Conservation (phyloP, 1,284 basidiomycete species). For the Moesziomyces antarcticus region DNA sequence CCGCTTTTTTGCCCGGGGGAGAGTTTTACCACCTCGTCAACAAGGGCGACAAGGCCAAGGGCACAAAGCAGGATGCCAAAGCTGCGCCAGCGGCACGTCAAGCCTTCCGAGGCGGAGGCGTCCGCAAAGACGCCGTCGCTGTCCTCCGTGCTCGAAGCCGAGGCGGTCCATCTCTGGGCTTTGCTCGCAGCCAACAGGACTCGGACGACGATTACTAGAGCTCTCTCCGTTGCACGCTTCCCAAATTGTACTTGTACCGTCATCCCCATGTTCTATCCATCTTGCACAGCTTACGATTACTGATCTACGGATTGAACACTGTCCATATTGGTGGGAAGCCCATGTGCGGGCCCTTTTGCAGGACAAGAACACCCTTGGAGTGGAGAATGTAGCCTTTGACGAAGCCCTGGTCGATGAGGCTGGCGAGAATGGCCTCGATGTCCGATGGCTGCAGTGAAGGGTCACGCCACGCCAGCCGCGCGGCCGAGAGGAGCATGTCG, state of each 20-base stretch:
- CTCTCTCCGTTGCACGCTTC: neutral
- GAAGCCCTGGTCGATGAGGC: constrained; percentile 69
- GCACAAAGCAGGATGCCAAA: constrained; percentile 14
- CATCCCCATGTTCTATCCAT: neutral
- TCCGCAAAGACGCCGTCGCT: constrained; percentile 38
- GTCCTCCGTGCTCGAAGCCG: constrained; percentile 36
- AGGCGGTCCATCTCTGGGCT: constrained; percentile 39
- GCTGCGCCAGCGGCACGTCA: constrained; percentile 20
- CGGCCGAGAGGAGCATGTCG: constrained; percentile 56
- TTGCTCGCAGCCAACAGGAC: constrained; percentile 38
- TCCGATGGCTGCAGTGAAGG: constrained; percentile 65
- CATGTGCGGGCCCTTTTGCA: constrained; percentile 66
- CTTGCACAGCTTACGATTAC: neutral
- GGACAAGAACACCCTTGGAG: constrained; percentile 65
- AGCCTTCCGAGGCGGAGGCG: constrained; percentile 36
- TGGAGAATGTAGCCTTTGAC: constrained; percentile 69
- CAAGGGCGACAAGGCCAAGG: constrained; percentile 30
- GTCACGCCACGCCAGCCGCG: constrained; percentile 66
- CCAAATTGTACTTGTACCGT: constrained; percentile 26
- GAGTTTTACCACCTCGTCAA: constrained; percentile 50
- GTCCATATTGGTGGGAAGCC: constrained; percentile 66
- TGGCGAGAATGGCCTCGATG: constrained; percentile 68
- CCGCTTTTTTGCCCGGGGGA: constrained; percentile 59
- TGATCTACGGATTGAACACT: constrained; percentile 36
- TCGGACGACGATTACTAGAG: constrained; percentile 25